These are phyloP conservation scores for Dispira simplex DNA, from an alignment of 192 early-diverging fungal species.

Conservation along the genomic window DNA sequence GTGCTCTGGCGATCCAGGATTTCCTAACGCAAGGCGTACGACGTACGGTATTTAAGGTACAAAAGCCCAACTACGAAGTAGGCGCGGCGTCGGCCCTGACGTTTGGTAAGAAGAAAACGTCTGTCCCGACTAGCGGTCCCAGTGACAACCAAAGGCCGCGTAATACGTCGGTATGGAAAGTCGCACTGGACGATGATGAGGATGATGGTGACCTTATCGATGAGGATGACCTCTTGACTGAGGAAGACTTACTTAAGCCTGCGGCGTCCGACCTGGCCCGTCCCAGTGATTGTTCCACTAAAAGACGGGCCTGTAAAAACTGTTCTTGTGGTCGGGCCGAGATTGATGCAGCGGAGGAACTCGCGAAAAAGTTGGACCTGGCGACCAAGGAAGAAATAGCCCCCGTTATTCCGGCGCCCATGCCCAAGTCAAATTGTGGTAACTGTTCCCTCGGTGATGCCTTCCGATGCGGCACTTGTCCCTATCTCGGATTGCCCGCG, in stretches of 20 bases:
- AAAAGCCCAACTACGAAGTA: constrained; percentile 74
- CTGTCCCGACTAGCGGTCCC: constrained; percentile 13
- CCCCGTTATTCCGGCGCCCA: constrained; percentile 31
- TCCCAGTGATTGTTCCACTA: constrained; percentile 59
- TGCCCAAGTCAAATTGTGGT: constrained; percentile 44
- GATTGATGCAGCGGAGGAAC: constrained; percentile 41
- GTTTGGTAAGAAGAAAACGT: constrained; percentile 56
- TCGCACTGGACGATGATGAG: constrained; percentile 51
- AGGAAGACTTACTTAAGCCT: constrained; percentile 61
- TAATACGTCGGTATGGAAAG: constrained; percentile 36
- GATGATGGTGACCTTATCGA: constrained; percentile 72
- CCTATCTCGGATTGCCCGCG: constrained; percentile 93
- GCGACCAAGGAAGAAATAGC: constrained; percentile 25
- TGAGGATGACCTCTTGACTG: constrained; percentile 77
- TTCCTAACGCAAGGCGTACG: background rate
- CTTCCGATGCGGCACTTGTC: constrained; percentile 90
- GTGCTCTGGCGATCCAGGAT: background rate
- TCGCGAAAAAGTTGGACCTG: constrained; percentile 17
- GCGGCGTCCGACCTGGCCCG: constrained; percentile 37
- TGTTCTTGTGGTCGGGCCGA: constrained; percentile 88
- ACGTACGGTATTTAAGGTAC: background rate
- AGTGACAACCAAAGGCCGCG: constrained; percentile 12
- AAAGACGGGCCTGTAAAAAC: constrained; percentile 94
- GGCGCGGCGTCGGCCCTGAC: constrained; percentile 68
- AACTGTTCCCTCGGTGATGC: constrained; percentile 93